These are phyloP conservation scores for Colletotrichum sublineola DNA, from an alignment of 2,329 filamentous ascomycete genomes.

Conservation along the genomic window DNA sequence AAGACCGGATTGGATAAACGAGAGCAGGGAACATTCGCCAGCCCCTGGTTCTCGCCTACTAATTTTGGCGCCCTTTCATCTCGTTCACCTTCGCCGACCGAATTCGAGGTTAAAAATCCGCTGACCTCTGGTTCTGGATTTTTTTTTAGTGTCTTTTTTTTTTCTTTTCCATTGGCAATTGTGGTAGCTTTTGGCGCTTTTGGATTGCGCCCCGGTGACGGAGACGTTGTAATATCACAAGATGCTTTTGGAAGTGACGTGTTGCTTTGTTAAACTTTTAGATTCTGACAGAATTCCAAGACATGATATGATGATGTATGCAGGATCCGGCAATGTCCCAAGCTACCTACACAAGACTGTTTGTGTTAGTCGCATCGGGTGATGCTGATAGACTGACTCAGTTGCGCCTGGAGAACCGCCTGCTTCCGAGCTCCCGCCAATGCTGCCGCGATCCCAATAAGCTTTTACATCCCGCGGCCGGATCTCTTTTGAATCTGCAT, in stretches of 20 bases:
- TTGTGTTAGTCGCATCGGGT: background rate
- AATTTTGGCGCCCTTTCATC: slow-evolving; percentile 29
- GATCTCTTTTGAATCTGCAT: background rate
- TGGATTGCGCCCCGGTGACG: slow-evolving; percentile 22
- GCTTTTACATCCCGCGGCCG: background rate
- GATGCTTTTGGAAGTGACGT: background rate
- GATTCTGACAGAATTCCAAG: background rate
- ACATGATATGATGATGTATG: background rate
- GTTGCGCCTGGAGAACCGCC: background rate
- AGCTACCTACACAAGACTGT: background rate
- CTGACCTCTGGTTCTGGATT: background rate
- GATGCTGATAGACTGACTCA: background rate
- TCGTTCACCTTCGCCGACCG: slow-evolving; percentile 7
- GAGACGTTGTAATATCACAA: background rate
- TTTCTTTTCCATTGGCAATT: background rate
- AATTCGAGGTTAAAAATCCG: background rate
- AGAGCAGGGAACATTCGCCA: slow-evolving; percentile 14
- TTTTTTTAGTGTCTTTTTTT: background rate
- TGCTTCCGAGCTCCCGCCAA: background rate
- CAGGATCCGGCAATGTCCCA: accelerated
- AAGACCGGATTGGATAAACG: background rate
- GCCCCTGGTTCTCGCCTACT: slow-evolving; percentile 5
- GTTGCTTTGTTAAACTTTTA: background rate
- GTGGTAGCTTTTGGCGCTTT: background rate
- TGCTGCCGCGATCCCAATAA: background rate